These are phyloP conservation scores for Puccinia triticina DNA, from an alignment of 1,284 basidiomycete genomes.

Conservation along the genomic window DNA sequence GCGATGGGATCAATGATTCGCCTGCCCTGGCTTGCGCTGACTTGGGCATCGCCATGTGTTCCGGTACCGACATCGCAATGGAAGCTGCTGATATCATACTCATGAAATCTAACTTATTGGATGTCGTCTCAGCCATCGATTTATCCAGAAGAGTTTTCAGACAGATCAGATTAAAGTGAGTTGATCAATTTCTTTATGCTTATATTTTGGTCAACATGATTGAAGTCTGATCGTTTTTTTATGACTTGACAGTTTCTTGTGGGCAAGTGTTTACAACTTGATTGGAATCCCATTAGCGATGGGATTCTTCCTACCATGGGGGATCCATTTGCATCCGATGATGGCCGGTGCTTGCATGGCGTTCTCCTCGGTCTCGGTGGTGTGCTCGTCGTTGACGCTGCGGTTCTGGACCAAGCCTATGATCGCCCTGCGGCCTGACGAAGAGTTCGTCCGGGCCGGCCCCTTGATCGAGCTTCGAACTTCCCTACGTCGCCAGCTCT, in stretches of 20 bases:
- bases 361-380: constrained; percentile 93
- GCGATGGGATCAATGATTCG: constrained; percentile 98
- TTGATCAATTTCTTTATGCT: constrained; percentile 66
- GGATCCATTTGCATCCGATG: constrained; percentile 94
- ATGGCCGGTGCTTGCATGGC: constrained; percentile 98
- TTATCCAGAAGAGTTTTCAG: constrained; percentile 85
- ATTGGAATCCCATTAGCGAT: constrained; percentile 97
- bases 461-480: neutral
- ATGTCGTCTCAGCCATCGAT: constrained; percentile 93
- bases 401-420: constrained; percentile 63
- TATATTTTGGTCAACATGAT: constrained; percentile 69
- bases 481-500: no score
- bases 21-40: constrained; percentile 92
- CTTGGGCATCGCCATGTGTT: constrained; percentile 92
- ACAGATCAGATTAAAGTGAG: constrained; percentile 72
- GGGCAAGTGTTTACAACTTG: constrained; percentile 73
- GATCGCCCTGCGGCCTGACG: constrained; percentile 15
- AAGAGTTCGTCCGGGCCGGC: neutral
- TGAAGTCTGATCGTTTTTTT: neutral
- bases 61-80: constrained; percentile 93
- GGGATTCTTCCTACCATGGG: constrained; percentile 91
- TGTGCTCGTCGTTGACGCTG: constrained; percentile 82
- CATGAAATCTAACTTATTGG: constrained; percentile 91
- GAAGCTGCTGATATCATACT: constrained; percentile 97
- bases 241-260: constrained; percentile 50